Evolutionary conservation across 805 yeast genomes (phyloP), one percentile per base, ranked within the genome.

Genomic region (Blastobotrys muscicola): DNA sequence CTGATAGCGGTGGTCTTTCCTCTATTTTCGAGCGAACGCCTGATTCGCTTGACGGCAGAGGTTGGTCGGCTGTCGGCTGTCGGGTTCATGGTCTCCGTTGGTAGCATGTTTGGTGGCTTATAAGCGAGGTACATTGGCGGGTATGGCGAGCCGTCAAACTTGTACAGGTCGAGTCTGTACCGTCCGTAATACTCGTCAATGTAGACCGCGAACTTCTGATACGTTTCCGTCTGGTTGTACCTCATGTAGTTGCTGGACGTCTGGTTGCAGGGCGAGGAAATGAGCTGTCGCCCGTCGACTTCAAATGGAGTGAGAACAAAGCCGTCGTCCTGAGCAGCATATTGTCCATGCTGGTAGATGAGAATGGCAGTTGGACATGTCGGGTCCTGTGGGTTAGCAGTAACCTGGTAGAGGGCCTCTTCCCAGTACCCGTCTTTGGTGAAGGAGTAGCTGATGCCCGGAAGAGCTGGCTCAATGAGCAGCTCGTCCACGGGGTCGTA

Each of bases 401-500:
- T 10, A 20, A 92, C 78, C 56, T 85, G 80, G 62, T 92, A 92
- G 35, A 78, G 60, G 5, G 98, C 98, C 61, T 84, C 85, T 65
- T 92, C 98, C 61, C 73, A 92, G 61, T 69, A 76, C 4, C 97
- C 97, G 64, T 92, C 97, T 16, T 74, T 80, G 1, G 97, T 89
- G 69, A 92, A 92, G 2, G 96, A 85, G 64, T 81, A 85, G 4
- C 94, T 81, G 44, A 90, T 76, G 33, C 99, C 99, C 1, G 99
- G 96, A 35, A 92, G 71, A 7, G 89, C 90, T 2, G 99, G 99
- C 61, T 92, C 99, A 48, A 87, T 85, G 45, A 92, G 68, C 12
- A 90, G 74, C 63, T 92, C 98, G 59, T 90, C 96, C 26, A 87
- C 83, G 2, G 99, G 99, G 62, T 92, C 97, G 61, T 77, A 92